Base-by-base conservation (phyloP, 2,329 filamentous ascomycete genomes). In the Fusarium sp. region DNA sequence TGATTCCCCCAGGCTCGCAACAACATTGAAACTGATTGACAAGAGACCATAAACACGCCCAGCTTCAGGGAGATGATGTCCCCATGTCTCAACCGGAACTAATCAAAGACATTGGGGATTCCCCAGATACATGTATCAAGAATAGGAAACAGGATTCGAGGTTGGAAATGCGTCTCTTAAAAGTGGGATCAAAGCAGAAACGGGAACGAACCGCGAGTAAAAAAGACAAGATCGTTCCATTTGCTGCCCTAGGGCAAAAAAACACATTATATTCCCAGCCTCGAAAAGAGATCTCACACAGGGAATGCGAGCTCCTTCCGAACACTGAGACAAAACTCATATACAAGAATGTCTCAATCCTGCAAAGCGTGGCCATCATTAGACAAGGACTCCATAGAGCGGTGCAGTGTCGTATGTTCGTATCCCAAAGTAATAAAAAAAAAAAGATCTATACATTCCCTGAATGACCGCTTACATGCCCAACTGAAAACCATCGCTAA, bases 41-140 rank as follows among this genome's bases (percentile, higher is more conserved):
- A 65, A 67, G 69, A 75, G 64, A 69, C 73, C 73, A 77, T 77
- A 76, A 78, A 77, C 73, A 70, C 73, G 70, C 51, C 74, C 71
- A 57, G 58, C 72, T 58, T 48, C 44, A 42, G 51, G 38, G 49
- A 43, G 49, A 47, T 53, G 41, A 27, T 51, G 14, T 38, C n/a
- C 41, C 27, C 45, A 23, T 39, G 21, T 35, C 50, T 17, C 23
- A 11, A 41, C 25, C 14, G 45, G 13, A 49, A 61, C 45, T 43
- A 35, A 38, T 53, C 37, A 14, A 47, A 45, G 50, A 42, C 41
- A 15, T 39, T 39, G 21, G 31, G 27, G 10, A 9, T 19, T 42
- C 31, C 58, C 41, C 50, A 25, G 27, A 39, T 49, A 23, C 55
- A 64, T 48, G 32, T 52, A 61, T 63, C 65, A 46, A 65, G 61